A percentile compares a stretch with the other conserved stretches of the same genome.
Evolutionary conservation across 495 filamentous ascomycete genomes (phyloP).

Genomic region (Astrothelium subdiscretum): DNA sequence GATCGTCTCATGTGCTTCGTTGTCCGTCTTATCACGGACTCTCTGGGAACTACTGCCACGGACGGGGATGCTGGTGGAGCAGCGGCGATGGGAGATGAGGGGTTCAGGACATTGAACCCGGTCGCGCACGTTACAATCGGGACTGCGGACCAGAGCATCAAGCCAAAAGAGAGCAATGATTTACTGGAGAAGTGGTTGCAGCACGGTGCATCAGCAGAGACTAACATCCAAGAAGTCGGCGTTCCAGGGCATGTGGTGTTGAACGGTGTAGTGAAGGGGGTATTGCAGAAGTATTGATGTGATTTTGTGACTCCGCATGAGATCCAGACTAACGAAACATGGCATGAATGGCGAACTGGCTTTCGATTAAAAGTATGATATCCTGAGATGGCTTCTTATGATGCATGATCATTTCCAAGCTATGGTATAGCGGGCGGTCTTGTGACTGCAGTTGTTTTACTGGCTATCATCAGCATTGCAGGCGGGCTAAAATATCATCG

Average conservation of each 20-base stretch:
- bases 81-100: constrained; percentile 29
- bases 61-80: constrained; percentile 6
- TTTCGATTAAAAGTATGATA: not conserved
- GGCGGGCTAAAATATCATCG: not conserved
- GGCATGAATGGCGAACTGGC: not conserved
- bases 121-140: constrained; percentile 87
- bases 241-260: constrained; percentile 29
- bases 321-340: not conserved
- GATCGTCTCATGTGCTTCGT: constrained; percentile 77
- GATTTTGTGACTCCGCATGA: not conserved
- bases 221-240: constrained; percentile 31
- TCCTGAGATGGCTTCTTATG: not conserved
- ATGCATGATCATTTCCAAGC: not conserved
- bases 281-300: constrained; percentile 13
- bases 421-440: not conserved
- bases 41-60: not conserved
- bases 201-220: constrained; percentile 37
- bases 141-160: constrained; percentile 57
- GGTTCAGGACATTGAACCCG: constrained; percentile 60
- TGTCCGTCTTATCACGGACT: constrained; percentile 43
- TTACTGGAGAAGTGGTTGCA: constrained; percentile 59
- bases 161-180: constrained; percentile 89
- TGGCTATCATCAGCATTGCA: not conserved
- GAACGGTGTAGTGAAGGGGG: constrained; percentile 29
- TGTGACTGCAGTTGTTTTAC: not conserved